Conservation (phyloP, 805 yeast genomes). For the Wickerhamomyces sydowiorum region DNA sequence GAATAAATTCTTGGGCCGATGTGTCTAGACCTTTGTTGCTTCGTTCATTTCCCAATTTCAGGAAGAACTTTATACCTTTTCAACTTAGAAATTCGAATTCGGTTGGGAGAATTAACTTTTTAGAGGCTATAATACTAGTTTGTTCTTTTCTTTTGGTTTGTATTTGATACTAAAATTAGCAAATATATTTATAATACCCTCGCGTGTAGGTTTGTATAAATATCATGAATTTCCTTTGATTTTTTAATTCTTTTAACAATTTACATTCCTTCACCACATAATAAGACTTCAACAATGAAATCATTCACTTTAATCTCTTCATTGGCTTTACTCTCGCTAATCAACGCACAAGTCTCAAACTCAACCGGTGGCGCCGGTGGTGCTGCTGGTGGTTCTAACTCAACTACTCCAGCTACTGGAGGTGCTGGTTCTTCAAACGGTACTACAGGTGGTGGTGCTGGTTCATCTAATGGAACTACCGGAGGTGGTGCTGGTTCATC, state of each 20-base stretch:
- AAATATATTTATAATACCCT: no score
- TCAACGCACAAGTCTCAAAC: neutral
- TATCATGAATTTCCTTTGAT: no score
- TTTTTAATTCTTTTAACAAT: no score
- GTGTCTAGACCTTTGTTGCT: neutral
- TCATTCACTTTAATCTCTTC: neutral
- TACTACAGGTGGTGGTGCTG: conserved; percentile 2
- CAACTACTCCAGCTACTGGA: neutral
- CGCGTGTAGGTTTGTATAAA: no score
- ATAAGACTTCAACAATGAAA: neutral
- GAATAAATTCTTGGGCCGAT: no score
- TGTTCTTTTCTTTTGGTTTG: no score
- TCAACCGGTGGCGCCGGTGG: neutral
- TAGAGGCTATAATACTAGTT: no score
- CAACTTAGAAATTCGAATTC: no score
- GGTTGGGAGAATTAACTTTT: no score
- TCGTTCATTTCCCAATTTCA: neutral
- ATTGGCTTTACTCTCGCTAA: neutral
- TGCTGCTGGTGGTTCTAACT: neutral
- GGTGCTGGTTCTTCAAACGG: neutral
- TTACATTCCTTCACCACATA: no score
- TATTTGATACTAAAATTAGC: no score
- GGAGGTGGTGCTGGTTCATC: neutral
- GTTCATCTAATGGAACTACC: neutral
- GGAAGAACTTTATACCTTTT: no score